Percentiles rank a stretch among this genome's conserved stretches.
phyloP scores from a whole-genome alignment of 306 rosid genomes.

The Purshia tridentata region DNA sequence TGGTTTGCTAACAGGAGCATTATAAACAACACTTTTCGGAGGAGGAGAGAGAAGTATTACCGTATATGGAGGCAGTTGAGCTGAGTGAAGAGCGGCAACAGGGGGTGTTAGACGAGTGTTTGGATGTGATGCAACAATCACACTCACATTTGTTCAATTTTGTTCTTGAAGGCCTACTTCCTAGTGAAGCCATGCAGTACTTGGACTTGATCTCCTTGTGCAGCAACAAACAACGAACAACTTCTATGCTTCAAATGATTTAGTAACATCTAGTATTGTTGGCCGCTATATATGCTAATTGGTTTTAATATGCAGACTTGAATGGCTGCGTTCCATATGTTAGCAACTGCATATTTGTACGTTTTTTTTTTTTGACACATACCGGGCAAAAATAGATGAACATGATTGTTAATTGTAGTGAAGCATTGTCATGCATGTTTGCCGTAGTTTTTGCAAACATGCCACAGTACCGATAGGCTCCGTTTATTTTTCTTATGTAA shows the following conservation, averaged over 20 bases:
- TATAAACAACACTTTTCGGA: conserved; percentile 69
- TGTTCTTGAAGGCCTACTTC: conserved; percentile 71
- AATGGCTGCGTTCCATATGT: too few relatives aligned
- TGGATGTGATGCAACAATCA: conserved; percentile 77
- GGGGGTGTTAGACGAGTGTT: conserved; percentile 53
- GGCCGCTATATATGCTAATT: too few relatives aligned
- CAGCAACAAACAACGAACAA: conserved; percentile 39
- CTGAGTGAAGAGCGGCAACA: conserved; percentile 56
- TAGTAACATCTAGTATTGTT: too few relatives aligned
- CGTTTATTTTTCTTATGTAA: too few relatives aligned
- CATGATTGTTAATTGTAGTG: too few relatives aligned
- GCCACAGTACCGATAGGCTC: too few relatives aligned
- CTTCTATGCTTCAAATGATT: conserved; percentile 42
- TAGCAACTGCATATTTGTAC: too few relatives aligned
- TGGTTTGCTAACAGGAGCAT: conserved; percentile 38
- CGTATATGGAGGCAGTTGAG: conserved; percentile 80
- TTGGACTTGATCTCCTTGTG: conserved; percentile 64
- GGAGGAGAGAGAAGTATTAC: conserved; percentile 71
- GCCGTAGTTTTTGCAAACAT: too few relatives aligned
- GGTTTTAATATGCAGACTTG: too few relatives aligned
- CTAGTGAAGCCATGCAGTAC: conserved; percentile 75
- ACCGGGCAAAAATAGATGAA: too few relatives aligned
- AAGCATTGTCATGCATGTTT: too few relatives aligned
- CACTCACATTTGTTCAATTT: conserved; percentile 64
- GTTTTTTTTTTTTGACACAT: too few relatives aligned